phyloP scores from a whole-genome alignment of 1,284 basidiomycete genomes.

The Melampsora abietis-canadensis region DNA sequence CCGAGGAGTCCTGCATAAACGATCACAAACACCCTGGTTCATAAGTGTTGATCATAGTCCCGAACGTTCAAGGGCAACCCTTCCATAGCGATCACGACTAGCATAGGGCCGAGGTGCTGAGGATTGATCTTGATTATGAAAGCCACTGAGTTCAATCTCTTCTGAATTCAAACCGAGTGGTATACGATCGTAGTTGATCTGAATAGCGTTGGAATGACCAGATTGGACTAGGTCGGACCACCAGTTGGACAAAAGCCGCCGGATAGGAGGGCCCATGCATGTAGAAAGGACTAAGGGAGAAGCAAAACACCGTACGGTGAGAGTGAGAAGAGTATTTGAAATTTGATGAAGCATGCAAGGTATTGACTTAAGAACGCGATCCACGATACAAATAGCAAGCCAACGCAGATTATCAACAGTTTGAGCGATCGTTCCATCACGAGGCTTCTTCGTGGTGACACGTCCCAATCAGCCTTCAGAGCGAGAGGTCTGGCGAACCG shows the following conservation, averaged over 20 bases:
- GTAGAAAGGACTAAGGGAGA: conserved; percentile 33
- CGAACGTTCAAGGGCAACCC: background rate
- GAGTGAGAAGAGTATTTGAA: background rate
- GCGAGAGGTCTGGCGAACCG: too few species aligned
- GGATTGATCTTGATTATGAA: background rate
- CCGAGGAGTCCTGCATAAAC: too few species aligned
- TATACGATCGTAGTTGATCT: conserved; percentile 1
- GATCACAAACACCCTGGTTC: too few species aligned
- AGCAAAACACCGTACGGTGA: background rate
- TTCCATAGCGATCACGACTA: background rate
- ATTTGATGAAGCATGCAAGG: too few species aligned
- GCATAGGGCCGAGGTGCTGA: background rate
- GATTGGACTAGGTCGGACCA: conserved; percentile 18
- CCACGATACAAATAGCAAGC: too few species aligned
- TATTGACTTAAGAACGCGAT: too few species aligned
- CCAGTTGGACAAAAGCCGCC: conserved; percentile 6
- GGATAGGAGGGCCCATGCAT: conserved; percentile 28
- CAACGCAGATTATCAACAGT: too few species aligned
- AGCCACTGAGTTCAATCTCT: conserved; percentile 3
- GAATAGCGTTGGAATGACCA: background rate
- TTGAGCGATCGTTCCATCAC: too few species aligned
- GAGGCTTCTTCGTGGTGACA: too few species aligned
- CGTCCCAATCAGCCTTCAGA: too few species aligned
- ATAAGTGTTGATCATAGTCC: background rate
- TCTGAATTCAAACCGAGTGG: conserved; percentile 6